phyloP scores from a whole-genome alignment of 139 green algal species.

The Closterium sp. region DNA sequence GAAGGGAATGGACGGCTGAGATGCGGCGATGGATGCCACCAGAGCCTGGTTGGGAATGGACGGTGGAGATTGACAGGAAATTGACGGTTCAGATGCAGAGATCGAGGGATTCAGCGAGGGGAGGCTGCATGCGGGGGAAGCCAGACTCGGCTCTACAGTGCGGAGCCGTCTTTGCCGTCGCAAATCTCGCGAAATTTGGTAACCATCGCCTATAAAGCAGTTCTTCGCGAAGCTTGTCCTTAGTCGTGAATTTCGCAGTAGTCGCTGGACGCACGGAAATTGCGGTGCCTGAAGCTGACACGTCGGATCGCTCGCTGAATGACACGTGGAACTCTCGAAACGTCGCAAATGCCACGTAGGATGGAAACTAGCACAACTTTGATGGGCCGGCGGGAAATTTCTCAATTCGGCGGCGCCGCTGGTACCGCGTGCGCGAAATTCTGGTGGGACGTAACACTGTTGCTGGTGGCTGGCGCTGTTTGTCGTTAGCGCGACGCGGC shows the following conservation, averaged over 20 bases:
- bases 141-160: background rate
- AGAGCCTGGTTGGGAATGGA: background rate
- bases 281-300: background rate
- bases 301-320: background rate
- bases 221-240: too few relatives aligned
- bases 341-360: background rate
- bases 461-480: background rate
- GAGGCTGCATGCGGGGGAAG: background rate
- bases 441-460: background rate
- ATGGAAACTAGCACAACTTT: background rate
- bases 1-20: background rate
- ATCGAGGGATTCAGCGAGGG: background rate
- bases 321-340: background rate
- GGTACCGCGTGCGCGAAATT: background rate
- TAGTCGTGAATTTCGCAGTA: too few relatives aligned
- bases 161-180: background rate
- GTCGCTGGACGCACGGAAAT: too few relatives aligned
- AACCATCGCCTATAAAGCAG: too few relatives aligned
- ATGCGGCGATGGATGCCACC: slow-evolving; percentile 1
- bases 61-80: background rate
- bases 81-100: background rate
- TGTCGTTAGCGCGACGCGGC: background rate
- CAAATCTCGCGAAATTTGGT: background rate
- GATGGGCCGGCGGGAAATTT: background rate
- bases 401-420: background rate